Evolutionary conservation across 768 basidiomycete genomes (phyloP), one percentile per base, ranked within the genome.

Genomic region (Podaxis sp.): DNA sequence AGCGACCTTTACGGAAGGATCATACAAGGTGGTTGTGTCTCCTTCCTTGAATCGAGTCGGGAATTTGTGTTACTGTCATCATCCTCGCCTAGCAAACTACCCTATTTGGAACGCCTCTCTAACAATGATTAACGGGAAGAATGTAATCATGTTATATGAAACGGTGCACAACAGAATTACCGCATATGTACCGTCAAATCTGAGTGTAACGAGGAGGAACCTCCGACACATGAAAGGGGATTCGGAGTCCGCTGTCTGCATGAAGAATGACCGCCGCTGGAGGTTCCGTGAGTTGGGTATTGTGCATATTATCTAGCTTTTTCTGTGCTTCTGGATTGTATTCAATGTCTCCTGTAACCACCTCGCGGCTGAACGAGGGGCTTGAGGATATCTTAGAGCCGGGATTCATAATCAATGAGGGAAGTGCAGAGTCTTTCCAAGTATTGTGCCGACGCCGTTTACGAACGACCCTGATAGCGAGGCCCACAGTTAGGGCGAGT

Each of bases 291-390:
- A 46, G 7, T 26, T n/a, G 19, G 17, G 22, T 13, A 15, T 28
- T 30, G 11, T 17, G 22, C 15, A 17, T 40, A 26, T 26, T n/a
- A 2, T 61, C 59, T 52, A 61, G 22, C 52, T 61, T 61, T 44
- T 61, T 61, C 40, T 61, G 51, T 12, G 52, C 52, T 53, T 61
- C 59, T 2, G 52, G 59, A 33, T 61, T 61, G 17, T 61, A 61
- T 52, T 61, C 59, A 8, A 61, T 42, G 53, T 61, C 59, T n/a
- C 59, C 59, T n/a, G 59, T 61, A 9, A 61, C 59, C 26, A 61
- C 39, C 26, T 54, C 59, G 17, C 40, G 59, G 24, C 59, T 61
- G 40, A 61, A 61, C 39, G 59, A 61, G n/a, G 59, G 53, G 2
- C 59, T 51, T 22, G 52, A 53, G 8, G 59, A 54, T 4, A 33